Conservation (phyloP, 139 green algal genomes). For the Chlamydomonas applanata region DNA sequence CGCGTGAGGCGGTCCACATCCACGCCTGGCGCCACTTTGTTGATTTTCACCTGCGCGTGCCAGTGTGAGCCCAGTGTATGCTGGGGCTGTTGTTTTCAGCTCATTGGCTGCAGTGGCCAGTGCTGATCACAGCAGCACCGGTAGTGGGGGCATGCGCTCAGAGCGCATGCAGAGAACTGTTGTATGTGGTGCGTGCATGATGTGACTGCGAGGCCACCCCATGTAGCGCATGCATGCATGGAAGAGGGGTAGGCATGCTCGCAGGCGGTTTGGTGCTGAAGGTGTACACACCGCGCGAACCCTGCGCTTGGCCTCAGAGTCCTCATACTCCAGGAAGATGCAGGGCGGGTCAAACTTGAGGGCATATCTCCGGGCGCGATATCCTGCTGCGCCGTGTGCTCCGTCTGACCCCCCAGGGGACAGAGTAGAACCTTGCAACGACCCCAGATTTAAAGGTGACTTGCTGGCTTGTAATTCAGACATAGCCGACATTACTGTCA, state of each 20-base stretch:
- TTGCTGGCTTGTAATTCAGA: too few relatives aligned
- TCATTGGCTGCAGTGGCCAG: background rate
- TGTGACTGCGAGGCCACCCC: too few relatives aligned
- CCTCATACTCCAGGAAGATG: constrained; percentile 44
- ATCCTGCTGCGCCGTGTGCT: too few relatives aligned
- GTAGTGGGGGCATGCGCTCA: background rate
- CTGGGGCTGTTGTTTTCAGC: background rate
- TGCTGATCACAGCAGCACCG: background rate
- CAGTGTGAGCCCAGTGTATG: background rate
- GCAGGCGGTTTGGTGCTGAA: background rate
- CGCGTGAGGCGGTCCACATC: constrained; percentile 32
- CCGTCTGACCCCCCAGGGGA: too few relatives aligned
- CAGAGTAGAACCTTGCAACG: too few relatives aligned
- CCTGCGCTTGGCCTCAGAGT: constrained; percentile 9
- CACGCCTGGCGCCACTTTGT: background rate
- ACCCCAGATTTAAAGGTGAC: too few relatives aligned
- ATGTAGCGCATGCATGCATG: constrained; percentile 1
- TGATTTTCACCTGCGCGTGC: constrained; percentile 35
- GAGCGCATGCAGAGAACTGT: background rate
- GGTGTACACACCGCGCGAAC: constrained; percentile 26
- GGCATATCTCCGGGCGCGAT: constrained; percentile 21
- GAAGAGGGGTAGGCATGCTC: background rate
- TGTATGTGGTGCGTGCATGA: background rate
- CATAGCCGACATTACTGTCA: too few relatives aligned
- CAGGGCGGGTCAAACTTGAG: constrained; percentile 33